phyloP scores from a whole-genome alignment of 495 filamentous ascomycete genomes.

The Apodospora peruviana region DNA sequence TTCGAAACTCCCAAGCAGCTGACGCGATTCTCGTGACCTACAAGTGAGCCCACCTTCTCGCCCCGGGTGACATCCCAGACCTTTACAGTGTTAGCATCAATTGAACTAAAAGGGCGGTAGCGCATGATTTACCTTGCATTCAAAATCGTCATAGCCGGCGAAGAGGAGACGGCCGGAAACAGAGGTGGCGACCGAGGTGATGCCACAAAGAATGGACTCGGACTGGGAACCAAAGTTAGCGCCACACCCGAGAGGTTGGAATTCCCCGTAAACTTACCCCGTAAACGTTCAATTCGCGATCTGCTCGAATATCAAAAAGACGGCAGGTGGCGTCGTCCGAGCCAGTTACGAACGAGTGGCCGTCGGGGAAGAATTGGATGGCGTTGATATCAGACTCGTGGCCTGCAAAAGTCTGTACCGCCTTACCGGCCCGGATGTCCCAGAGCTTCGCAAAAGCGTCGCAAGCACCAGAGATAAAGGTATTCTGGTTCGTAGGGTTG shows the following conservation, averaged over 20 bases:
- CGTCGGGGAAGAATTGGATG: conserved; percentile 98
- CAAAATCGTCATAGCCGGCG: conserved; percentile 97
- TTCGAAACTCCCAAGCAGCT: conserved; percentile 98
- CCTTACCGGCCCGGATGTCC: conserved; percentile 98
- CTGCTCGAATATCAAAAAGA: conserved; percentile 94
- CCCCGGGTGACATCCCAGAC: conserved; percentile 97
- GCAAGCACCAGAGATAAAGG: conserved; percentile 97
- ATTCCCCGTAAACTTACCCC: conserved; percentile 54
- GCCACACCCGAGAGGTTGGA: background rate
- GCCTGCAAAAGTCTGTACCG: conserved; percentile 95
- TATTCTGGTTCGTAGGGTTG: conserved; percentile 97
- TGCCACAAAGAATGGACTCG: conserved; percentile 94
- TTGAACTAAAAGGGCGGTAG: background rate
- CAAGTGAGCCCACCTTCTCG: conserved; percentile 92
- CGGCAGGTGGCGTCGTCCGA: conserved; percentile 98
- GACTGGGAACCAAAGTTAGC: conserved; percentile 53
- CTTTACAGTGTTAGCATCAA: conserved; percentile 38
- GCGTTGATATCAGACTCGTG: conserved; percentile 99
- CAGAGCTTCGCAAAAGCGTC: conserved; percentile 98
- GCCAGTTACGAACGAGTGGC: conserved; percentile 96
- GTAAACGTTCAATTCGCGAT: conserved; percentile 93
- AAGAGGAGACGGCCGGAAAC: conserved; percentile 94
- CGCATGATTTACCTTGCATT: conserved; percentile 80
- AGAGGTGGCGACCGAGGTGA: conserved; percentile 96
- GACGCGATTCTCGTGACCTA: conserved; percentile 97